Base-by-base conservation (phyloP, 805 yeast species). In the Metschnikowia matae region DNA sequence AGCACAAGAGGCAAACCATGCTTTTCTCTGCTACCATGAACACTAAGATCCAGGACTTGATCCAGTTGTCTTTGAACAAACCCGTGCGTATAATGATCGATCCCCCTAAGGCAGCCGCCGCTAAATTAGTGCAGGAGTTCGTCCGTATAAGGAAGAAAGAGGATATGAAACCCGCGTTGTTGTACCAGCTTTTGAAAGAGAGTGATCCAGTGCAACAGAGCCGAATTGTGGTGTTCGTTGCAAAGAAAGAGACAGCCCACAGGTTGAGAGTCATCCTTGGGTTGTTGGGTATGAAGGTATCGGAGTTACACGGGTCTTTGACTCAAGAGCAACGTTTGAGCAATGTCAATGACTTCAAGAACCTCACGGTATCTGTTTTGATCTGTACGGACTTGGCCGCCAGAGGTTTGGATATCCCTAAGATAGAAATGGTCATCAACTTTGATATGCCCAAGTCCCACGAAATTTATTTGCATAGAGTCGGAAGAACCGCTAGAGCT, bases 401-500 rank as follows among this genome's bases (percentile, higher is more conserved):
- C 29, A 87, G 99, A 82, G 99, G 99, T 79, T 79, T 94, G 65
- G 99, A 94, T 86, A 94, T 94, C 63, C 98, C 98, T 54, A 92
- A 92, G 70, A 91, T 94, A 66, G 98, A 91, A 67, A 83, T 86
- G 52, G 99, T 94, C 43, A 80, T 94, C 63, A 94, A 94, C 70
- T 94, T 78, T 68, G 99, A 94, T 64, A 89, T 94, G 95, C 99
- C 99, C 46, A 88, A 89, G 67, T 77, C 87, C 31, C 85, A 87
- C 62, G 99, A 94, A 57, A 80, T 92, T 36, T 94, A 94, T 68
- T 75, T 94, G 62, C 99, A 94, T 72, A 87, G 99, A 77, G 97
- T 94, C 53, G 99, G 99, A 71, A 88, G 99, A 79, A 94, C 98
- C 49, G 99, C 99, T 8, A 89, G 99, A 81, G 99, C 97, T 46